Base-by-base conservation (phyloP, 1,284 basidiomycete species). In the Coniophora puteana region DNA sequence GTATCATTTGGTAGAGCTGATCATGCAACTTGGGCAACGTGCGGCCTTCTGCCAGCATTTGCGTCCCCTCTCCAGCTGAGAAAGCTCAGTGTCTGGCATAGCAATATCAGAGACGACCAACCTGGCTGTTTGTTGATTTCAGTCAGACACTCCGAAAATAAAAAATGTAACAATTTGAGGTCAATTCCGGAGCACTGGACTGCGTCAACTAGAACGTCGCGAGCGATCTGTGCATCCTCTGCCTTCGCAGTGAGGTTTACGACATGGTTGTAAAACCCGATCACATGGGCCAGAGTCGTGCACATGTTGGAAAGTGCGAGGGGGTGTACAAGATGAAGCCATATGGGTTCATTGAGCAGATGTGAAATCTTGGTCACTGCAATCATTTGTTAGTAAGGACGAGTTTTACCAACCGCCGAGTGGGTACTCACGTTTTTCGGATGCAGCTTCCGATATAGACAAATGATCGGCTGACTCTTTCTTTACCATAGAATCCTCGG, bases 131-230 rank as follows among this genome's bases (percentile, higher is more conserved):
- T n/a, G n/a, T n/a, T n/a, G n/a, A n/a, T n/a, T n/a, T n/a, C n/a
- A n/a, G n/a, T n/a, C n/a, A n/a, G n/a, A n/a, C n/a, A n/a, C n/a
- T n/a, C n/a, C n/a, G n/a, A n/a, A n/a, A n/a, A n/a, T n/a, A n/a
- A n/a, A n/a, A n/a, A n/a, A n/a, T n/a, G n/a, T 39, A 89, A 54
- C 1, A 58, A 69, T 28, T 58, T 61, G 33, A 88, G 58, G 48
- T 85, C 67, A 31, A 89, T 62, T 3, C 82, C 82, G 29, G 80
- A 83, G 47, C 66, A 73, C 46, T 76, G 72, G 11, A 88, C 68
- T 24, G 72, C 55, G 55, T 88, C 83, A 39, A 78, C 51, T 3
- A 89, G 62, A 25, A 77, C 64, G 36, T 76, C 73, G 51, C 74
- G 76, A 1, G 83, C 82, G 22, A 83, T 76, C 36, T 77, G 73